Conservation (phyloP, 106 monocot genomes). For the Cymbidium sinense region DNA sequence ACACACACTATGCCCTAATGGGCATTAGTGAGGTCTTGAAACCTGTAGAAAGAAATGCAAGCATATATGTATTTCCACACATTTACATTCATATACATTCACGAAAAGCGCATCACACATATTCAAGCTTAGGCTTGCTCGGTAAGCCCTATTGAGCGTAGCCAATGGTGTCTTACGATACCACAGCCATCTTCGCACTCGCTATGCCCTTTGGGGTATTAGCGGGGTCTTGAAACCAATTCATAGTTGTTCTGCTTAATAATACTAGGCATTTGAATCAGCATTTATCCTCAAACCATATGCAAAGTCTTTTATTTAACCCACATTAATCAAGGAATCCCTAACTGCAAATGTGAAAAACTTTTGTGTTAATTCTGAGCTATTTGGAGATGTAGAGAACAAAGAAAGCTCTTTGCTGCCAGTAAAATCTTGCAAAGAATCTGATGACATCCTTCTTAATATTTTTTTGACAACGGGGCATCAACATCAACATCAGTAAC, state of each 20-base stretch:
- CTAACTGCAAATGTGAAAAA: constrained; percentile 76
- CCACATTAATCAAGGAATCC: constrained; percentile 94
- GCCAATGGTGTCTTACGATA: too few species aligned
- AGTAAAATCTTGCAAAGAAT: constrained; percentile 61
- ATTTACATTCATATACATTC: too few species aligned
- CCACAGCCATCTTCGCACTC: too few species aligned
- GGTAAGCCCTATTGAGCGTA: too few species aligned
- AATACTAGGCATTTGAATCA: constrained; percentile 80
- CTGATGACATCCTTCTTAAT: constrained; percentile 48
- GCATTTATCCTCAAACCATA: constrained; percentile 90
- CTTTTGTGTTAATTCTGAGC: constrained; percentile 66
- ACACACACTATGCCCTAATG: too few species aligned
- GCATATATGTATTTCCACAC: too few species aligned
- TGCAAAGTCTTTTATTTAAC: constrained; percentile 83
- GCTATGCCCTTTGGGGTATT: too few species aligned
- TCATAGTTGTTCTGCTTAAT: constrained; percentile 97
- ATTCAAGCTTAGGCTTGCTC: too few species aligned
- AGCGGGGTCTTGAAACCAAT: too few species aligned
- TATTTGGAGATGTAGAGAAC: constrained; percentile 56
- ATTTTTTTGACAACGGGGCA: constrained; percentile 34
- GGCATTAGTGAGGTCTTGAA: too few species aligned
- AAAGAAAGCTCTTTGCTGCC: constrained; percentile 85
- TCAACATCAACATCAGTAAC: constrained; percentile 70
- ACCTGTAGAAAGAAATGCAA: too few species aligned
- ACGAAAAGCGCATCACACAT: too few species aligned